Conservation (phyloP, 2,329 filamentous ascomycete genomes). For the Proliferodiscus dingleyae region DNA sequence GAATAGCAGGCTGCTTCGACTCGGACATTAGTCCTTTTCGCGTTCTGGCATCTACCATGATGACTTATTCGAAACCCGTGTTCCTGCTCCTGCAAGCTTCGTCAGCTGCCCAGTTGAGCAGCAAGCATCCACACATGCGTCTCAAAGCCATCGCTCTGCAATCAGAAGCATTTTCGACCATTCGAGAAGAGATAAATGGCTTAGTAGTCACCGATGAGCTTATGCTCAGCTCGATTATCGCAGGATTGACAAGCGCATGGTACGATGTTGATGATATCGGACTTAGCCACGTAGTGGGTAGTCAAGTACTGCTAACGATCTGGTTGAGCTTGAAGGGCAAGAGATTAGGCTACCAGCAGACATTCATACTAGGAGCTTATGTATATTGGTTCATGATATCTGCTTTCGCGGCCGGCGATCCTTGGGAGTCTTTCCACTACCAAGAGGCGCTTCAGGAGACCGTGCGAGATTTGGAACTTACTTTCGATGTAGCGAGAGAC, state of each 20-base stretch:
- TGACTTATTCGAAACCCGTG: slow-evolving; percentile 8
- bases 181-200: slow-evolving; percentile 5
- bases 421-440: slow-evolving; percentile 3
- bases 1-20: slow-evolving; percentile 12
- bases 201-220: slow-evolving; percentile 10
- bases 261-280: slow-evolving; percentile 13
- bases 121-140: slow-evolving; percentile 6
- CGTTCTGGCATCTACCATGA: slow-evolving; percentile 8
- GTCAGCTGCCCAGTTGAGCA: slow-evolving; percentile 9
- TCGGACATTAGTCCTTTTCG: slow-evolving; percentile 9
- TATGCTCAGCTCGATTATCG: slow-evolving; percentile 10
- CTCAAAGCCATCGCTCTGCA: slow-evolving; percentile 9
- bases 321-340: slow-evolving; percentile 4
- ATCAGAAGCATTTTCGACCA: slow-evolving; percentile 11
- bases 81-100: slow-evolving; percentile 10
- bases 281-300: slow-evolving; percentile 6
- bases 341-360: slow-evolving; percentile 8
- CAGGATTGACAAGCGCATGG: slow-evolving; percentile 10
- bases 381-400: slow-evolving; percentile 11
- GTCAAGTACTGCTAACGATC: slow-evolving; percentile 7
- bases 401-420: slow-evolving; percentile 7
- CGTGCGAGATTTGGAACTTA: slow-evolving; percentile 1
- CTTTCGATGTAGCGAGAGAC: not conserved
- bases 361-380: slow-evolving; percentile 9
- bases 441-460: slow-evolving; percentile 4